Percentiles rank a stretch among this genome's conserved stretches.
phyloP scores from a whole-genome alignment of 192 early-diverging fungal species.

The Thoreauomyces humboldtii region DNA sequence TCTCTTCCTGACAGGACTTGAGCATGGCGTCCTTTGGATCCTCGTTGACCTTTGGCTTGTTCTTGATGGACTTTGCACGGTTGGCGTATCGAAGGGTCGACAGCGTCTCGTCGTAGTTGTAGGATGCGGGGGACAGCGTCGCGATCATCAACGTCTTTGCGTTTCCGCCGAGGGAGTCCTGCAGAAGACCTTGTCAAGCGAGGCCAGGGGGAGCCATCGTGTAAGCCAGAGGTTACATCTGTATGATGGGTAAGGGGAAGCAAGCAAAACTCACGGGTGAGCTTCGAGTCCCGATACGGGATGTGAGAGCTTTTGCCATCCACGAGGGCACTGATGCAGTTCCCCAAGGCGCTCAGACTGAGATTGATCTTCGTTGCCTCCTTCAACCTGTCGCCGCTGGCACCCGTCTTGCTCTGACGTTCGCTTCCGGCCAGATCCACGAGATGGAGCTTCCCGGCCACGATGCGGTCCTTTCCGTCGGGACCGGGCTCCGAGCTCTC shows the following conservation, averaged over 20 bases:
- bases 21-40: constrained; percentile 70
- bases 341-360: constrained; percentile 59
- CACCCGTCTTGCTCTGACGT: constrained; percentile 61
- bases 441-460: constrained; percentile 64
- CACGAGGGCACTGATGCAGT: constrained; percentile 64
- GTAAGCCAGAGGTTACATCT: no score
- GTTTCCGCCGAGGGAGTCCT: constrained; percentile 66
- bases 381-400: constrained; percentile 57
- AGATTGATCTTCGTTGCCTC: constrained; percentile 70
- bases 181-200: constrained; percentile 56
- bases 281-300: constrained; percentile 64
- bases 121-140: constrained; percentile 58
- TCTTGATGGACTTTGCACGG: constrained; percentile 67
- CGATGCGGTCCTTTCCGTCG: constrained; percentile 49
- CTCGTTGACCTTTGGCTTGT: constrained; percentile 70
- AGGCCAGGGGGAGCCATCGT: no score
- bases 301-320: constrained; percentile 64
- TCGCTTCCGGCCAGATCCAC: constrained; percentile 65
- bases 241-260: no score
- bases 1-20: constrained; percentile 66
- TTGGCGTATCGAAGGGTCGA: constrained; percentile 64
- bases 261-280: constrained; percentile 43
- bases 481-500: constrained; percentile 48
- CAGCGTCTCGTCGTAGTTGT: constrained; percentile 66
- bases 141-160: constrained; percentile 67